phyloP scores from a whole-genome alignment of 331 rosid species.

The Stylosanthes scabra region DNA sequence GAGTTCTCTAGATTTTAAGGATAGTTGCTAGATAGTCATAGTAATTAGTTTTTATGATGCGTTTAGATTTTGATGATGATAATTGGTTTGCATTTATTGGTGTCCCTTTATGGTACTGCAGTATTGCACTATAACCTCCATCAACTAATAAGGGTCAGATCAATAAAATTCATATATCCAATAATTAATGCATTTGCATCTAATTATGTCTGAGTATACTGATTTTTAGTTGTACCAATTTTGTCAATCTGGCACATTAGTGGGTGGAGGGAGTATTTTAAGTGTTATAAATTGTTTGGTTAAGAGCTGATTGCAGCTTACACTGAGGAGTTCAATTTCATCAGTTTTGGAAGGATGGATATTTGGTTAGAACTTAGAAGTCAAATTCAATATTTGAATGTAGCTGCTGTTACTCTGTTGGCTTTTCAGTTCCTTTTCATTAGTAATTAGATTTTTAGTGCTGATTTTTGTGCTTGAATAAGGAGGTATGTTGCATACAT shows the following conservation, averaged over 20 bases:
- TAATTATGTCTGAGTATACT: too few species aligned
- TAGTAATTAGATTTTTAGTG: constrained; percentile 21
- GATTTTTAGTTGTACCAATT: too few species aligned
- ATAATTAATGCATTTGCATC: too few species aligned
- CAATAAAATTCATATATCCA: too few species aligned
- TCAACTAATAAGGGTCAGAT: too few species aligned
- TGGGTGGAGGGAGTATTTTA: too few species aligned
- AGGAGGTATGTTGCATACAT: neutral
- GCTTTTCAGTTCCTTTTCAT: neutral
- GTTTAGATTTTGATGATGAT: constrained; percentile 19
- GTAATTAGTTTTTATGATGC: constrained; percentile 3
- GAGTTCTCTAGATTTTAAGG: constrained; percentile 14
- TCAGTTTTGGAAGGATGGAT: constrained; percentile 14
- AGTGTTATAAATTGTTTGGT: neutral
- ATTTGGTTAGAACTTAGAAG: neutral
- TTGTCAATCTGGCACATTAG: too few species aligned
- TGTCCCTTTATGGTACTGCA: constrained; percentile 26
- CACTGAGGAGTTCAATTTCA: constrained; percentile 17
- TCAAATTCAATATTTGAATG: neutral
- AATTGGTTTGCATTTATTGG: constrained; percentile 32
- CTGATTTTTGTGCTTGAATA: constrained; percentile 12
- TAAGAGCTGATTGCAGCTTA: neutral
- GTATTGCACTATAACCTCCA: too few species aligned
- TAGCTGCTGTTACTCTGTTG: constrained; percentile 7
- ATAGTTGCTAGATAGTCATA: constrained; percentile 19